Base-by-base conservation (phyloP, 768 basidiomycete species). In the Imleria badia region DNA sequence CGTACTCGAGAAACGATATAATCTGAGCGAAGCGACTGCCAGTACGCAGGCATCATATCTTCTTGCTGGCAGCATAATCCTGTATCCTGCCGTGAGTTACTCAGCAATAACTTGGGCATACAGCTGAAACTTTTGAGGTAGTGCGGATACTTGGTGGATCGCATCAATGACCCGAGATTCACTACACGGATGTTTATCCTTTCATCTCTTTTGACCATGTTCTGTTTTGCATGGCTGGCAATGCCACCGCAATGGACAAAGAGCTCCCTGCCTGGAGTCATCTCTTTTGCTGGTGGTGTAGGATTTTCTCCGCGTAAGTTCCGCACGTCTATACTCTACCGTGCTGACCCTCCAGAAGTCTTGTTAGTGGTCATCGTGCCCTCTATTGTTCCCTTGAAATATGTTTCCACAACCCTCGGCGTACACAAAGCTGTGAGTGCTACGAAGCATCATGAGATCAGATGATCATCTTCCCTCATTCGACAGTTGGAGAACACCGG, bases 341-440 rank as follows among this genome's bases (percentile, higher is more conserved):
- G 5, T 29, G 59, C 40, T 59, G 33, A 63, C 23, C 38, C 36
- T 34, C 41, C 5, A 15, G 30, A 58, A 89, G 89, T 91, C 29
- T 72, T 91, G 11, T 75, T 91, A 12, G 89, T 87, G 9, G 76
- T 91, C 15, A 75, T 91, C 33, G 89, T 91, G 0, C 88, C 89
- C 1, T 80, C 78, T 48, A 80, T 91, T 29, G 87, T 91, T 0
- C 79, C 83, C 8, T 59, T 78, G 19, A 86, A 86, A 66, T 91
- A 86, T 66, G 82, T 91, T 42, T 86, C 87, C 2, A 91, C 90
- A 1, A 87, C 87, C 6, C 75, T 91, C 0, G 89, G 88, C 1
- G 83, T 84, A 8, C 88, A 91, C 65, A 91, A 91, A 67, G 83
- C 84, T 65, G 89, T 89, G 72, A 57, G 85, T 71, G 12, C 17